Conservation (phyloP, 305 asterid species). For the Plantago lanceolata region DNA sequence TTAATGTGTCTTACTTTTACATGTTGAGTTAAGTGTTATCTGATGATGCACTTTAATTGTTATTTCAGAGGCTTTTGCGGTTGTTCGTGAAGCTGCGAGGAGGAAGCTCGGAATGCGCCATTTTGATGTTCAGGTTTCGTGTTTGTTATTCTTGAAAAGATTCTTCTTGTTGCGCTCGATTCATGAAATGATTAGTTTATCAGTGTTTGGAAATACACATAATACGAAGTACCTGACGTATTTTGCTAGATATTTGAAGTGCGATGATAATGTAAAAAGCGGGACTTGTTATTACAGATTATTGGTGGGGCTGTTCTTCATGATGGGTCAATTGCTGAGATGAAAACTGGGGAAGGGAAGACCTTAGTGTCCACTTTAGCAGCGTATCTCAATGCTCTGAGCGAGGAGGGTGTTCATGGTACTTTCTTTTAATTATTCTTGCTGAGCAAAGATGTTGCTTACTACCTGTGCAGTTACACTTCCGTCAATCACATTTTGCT, state of each 20-base stretch:
- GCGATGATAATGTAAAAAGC: slow-evolving; percentile 5
- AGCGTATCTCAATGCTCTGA: slow-evolving; percentile 95
- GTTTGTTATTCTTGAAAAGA: not conserved
- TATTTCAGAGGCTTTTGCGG: slow-evolving; percentile 85
- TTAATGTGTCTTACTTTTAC: not conserved
- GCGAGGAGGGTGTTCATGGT: slow-evolving; percentile 98
- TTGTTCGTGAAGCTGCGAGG: slow-evolving; percentile 97
- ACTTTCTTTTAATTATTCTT: slow-evolving; percentile 27
- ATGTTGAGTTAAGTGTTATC: not conserved
- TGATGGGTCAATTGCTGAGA: slow-evolving; percentile 98
- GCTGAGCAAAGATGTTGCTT: no score
- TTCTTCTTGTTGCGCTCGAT: slow-evolving; percentile 4
- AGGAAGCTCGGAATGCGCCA: slow-evolving; percentile 99
- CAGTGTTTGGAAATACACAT: slow-evolving; percentile 12
- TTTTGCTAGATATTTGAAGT: not conserved
- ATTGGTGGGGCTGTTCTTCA: slow-evolving; percentile 99
- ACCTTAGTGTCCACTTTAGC: slow-evolving; percentile 97
- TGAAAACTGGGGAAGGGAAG: slow-evolving; percentile 99
- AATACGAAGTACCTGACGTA: slow-evolving; percentile 12
- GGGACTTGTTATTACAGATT: slow-evolving; percentile 45
- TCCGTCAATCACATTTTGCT: slow-evolving; percentile 10
- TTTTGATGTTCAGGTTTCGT: slow-evolving; percentile 87
- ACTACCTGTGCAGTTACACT: no score
- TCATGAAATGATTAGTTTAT: not conserved
- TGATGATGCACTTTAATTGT: slow-evolving; percentile 8